Evolutionary conservation across 805 yeast genomes (phyloP), one percentile per base, ranked within the genome.

Genomic region (Suhomyces emberorum): DNA sequence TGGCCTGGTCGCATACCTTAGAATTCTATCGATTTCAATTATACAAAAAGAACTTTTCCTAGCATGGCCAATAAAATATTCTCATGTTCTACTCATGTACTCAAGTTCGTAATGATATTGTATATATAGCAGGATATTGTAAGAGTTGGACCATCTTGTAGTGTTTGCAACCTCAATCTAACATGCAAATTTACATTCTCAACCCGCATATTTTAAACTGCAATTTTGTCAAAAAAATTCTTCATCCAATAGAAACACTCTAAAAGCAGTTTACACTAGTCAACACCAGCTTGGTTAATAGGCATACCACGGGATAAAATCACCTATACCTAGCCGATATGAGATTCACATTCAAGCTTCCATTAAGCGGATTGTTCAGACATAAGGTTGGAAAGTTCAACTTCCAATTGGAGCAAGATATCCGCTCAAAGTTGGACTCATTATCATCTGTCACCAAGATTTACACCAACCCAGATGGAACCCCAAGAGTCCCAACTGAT

Each of bases 391-490:
- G 61, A 28, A 61, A 59, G 49, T 68, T 68, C 63, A 72, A 74
- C 51, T 58, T 60, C 40, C 65, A 66, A 22, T 66, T 73, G 36
- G 89, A 83, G 55, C 68, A 70, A 47, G 83, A 78, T 39, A 79
- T 84, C 45, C 72, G 87, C 43, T 59, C 68, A 46, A 69, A 76
- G 49, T 71, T 86, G 48, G 80, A 78, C 51, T 57, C 76, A 16
- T 69, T 84, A 37, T 83, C 88, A 17, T 72, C 79, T 19, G 75
- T 83, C 21, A 74, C 81, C 38, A 74, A 78, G 54, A 69, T 83
- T 46, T 86, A 79, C 59, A 77, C 81, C 54, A 81, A 82, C 57
- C 74, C 82, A 33, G 91, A 86, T 55, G 95, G 95, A 5, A 65
- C 87, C 8, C 75, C 81, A 35, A 72, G 88, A 46, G 74, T 69